Conservation (phyloP, 257 asterid genomes). For the Verbena officinalis region DNA sequence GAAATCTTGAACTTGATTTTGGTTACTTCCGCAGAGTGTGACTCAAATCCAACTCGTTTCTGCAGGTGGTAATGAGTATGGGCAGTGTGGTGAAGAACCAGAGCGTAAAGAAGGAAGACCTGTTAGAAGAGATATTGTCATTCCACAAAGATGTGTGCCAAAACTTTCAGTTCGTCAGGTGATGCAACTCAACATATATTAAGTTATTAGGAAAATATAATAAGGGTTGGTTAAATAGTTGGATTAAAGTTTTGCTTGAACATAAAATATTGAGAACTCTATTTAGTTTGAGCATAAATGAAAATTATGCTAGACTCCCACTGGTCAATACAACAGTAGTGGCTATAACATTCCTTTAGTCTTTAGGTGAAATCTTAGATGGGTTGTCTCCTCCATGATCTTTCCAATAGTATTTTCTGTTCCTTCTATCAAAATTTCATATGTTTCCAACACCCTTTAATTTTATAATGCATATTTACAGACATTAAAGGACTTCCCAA, state of each 20-base stretch:
- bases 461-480: constrained; percentile 7
- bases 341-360: constrained; percentile 4
- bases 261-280: constrained; percentile 1
- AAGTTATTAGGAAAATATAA: neutral
- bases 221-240: constrained; percentile 10
- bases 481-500: neutral
- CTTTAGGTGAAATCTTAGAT: constrained; percentile 4
- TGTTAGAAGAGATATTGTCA: constrained; percentile 89
- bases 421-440: constrained; percentile 3
- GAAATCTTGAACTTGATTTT: constrained; percentile 21
- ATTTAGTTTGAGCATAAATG: constrained; percentile 4
- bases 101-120: constrained; percentile 90
- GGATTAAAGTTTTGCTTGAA: constrained; percentile 16
- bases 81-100: constrained; percentile 99
- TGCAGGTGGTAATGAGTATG: constrained; percentile 98
- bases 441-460: neutral
- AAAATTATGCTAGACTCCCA: constrained; percentile 4
- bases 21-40: constrained; percentile 9
- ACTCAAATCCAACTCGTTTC: constrained; percentile 5
- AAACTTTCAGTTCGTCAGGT: constrained; percentile 96
- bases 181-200: constrained; percentile 21
- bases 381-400: constrained; percentile 8
- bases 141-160: constrained; percentile 89
- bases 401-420: neutral
- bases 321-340: neutral